phyloP scores from a whole-genome alignment of 2,329 filamentous ascomycete genomes.

The Diaporthe sp. region DNA sequence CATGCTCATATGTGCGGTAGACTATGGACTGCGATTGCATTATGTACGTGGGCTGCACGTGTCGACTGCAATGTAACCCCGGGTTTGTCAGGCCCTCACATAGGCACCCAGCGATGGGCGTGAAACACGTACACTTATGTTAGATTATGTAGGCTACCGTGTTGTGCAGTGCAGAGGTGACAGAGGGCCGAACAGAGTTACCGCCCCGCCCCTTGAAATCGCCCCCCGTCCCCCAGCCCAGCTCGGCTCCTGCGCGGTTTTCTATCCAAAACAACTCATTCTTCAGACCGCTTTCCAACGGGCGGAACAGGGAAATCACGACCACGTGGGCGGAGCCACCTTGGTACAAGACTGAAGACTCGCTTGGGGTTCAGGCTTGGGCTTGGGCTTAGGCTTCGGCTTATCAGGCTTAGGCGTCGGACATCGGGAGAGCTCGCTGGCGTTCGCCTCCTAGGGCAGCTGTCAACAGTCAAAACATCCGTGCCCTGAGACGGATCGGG shows the following conservation, averaged over 20 bases:
- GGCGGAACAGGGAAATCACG: neutral
- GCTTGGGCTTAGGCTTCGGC: neutral
- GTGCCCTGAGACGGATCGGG: conserved; percentile 21
- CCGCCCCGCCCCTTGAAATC: neutral
- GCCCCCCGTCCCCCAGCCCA: neutral
- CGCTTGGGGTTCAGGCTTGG: neutral
- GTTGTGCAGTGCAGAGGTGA: neutral
- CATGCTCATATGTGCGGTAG: neutral
- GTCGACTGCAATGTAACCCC: conserved; percentile 24
- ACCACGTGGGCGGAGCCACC: conserved; percentile 20
- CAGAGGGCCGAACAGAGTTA: conserved; percentile 12
- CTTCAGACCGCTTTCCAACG: conserved; percentile 8
- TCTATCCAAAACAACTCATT: conserved; percentile 25
- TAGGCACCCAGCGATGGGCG: neutral
- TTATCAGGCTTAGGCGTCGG: neutral
- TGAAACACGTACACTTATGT: conserved; percentile 17
- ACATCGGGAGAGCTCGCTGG: neutral
- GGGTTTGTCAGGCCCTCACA: conserved; percentile 23
- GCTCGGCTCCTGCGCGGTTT: conserved; percentile 17
- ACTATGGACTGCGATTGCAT: conserved; percentile 25
- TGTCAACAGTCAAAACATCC: conserved; percentile 20
- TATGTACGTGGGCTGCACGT: conserved; percentile 29
- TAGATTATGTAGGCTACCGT: neutral
- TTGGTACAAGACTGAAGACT: neutral
- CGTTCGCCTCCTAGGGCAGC: conserved; percentile 20